Evolutionary conservation across 768 basidiomycete species (phyloP), one percentile per base, ranked within the genome.

Genomic region (Psilocybe cubensis): DNA sequence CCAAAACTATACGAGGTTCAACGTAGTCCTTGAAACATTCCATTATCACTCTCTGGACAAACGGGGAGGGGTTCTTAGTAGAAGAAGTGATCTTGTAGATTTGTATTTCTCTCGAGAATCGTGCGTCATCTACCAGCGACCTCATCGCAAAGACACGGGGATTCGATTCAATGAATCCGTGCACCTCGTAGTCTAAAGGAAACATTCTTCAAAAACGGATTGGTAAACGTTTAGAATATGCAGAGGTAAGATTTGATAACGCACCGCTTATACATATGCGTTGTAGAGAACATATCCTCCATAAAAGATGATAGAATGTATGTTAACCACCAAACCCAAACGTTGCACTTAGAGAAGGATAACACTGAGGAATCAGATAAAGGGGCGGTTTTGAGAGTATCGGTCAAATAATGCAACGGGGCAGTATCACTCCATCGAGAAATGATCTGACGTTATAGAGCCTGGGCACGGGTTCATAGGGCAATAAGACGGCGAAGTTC

Each of bases 1-100:
- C 58, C 46, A 59, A 24, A 21, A 48, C 28, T 21, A 56, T 52
- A 21, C 21, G 29, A 2, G 45, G 40, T 8, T 23, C 17, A 3
- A 20, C 45, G 1, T 54, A 40, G 11, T 17, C 29, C 41, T 18
- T 11, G 31, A 49, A 54, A 14, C 17, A 23, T 44, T 43, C 14
- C 29, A 54, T 42, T 12, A 21, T 47, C 38, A 60, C 51, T 17
- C 28, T 48, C 46, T 53, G 55, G n/a, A 60, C 20, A 42, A 60
- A 60, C 18, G 59, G 59, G 20, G 44, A 60, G 17, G 35, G 29
- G 3, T 41, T 45, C 17, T 52, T 57, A 25, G 27, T 42, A 8
- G 55, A 60, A 6, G 59, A 43, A 14, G 56, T 40, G 33, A 56
- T 43, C 23, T 27, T 44, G 10, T 48, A 55, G 27, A 56, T 38